Conservation (phyloP, 805 yeast genomes). For the Zygosaccharomyces pseudorouxii region DNA sequence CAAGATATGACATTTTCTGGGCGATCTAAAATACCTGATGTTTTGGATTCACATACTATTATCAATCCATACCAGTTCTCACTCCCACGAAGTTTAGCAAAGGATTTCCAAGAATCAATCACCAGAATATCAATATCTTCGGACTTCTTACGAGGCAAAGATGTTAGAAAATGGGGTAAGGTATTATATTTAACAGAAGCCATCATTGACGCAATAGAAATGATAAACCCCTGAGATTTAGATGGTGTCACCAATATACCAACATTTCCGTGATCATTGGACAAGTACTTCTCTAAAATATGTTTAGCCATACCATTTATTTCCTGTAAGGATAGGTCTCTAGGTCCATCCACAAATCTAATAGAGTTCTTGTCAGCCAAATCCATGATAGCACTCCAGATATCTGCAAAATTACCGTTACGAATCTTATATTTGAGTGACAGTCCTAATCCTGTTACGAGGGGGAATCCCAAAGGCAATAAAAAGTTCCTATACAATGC, state of each 20-base stretch:
- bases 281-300: slow-evolving; percentile 10
- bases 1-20: slow-evolving; percentile 26
- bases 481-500: slow-evolving; percentile 73
- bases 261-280: slow-evolving; percentile 18
- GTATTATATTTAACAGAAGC: slow-evolving; percentile 34
- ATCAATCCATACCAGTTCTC: slow-evolving; percentile 32
- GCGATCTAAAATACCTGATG: too few species aligned
- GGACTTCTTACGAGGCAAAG: slow-evolving; percentile 28
- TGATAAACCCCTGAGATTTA: slow-evolving; percentile 36
- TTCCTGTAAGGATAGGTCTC: slow-evolving; percentile 9
- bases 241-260: slow-evolving; percentile 31
- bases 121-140: slow-evolving; percentile 33
- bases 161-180: slow-evolving; percentile 40
- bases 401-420: slow-evolving; percentile 70
- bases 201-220: slow-evolving; percentile 43
- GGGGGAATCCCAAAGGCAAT: slow-evolving; percentile 65
- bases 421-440: slow-evolving; percentile 60
- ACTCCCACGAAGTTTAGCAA: slow-evolving; percentile 21
- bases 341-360: slow-evolving; percentile 26
- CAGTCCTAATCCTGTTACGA: slow-evolving; percentile 65
- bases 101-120: slow-evolving; percentile 29
- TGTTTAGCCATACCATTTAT: slow-evolving; percentile 27
- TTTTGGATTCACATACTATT: slow-evolving; percentile 32
- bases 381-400: slow-evolving; percentile 55
- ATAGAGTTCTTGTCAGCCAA: slow-evolving; percentile 20